Evolutionary conservation across 2,329 filamentous ascomycete species (phyloP).

Genomic region (Cladophialophora chaetospira): DNA sequence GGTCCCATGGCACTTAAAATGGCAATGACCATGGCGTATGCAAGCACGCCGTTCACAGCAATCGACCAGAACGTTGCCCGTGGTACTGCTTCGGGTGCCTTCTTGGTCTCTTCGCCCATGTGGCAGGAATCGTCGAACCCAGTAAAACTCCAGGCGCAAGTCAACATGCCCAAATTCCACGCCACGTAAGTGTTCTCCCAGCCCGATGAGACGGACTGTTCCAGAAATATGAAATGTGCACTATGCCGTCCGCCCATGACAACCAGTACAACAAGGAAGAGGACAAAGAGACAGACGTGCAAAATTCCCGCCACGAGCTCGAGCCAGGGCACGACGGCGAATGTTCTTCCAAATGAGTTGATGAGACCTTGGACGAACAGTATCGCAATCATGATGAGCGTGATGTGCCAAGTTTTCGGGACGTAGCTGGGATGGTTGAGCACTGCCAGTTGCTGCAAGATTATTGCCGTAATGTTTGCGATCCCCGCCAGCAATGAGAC

Average conservation of each 20-base stretch:
- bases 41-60: neutral
- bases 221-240: neutral
- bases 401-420: conserved; percentile 3
- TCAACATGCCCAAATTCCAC: conserved; percentile 5
- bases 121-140: conserved; percentile 7
- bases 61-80: conserved; percentile 4
- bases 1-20: conserved; percentile 5
- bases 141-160: conserved; percentile 6
- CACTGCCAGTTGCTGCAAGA: conserved; percentile 2
- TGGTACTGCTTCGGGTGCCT: conserved; percentile 2
- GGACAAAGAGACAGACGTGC: conserved; percentile 1
- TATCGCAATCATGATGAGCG: conserved; percentile 4
- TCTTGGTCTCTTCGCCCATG: conserved; percentile 3
- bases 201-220: conserved; percentile 3
- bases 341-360: neutral
- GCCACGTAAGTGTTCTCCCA: neutral
- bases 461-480: conserved; percentile 3
- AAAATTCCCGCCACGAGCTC: conserved; percentile 3
- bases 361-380: conserved; percentile 1
- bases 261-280: conserved; percentile 1
- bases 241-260: conserved; percentile 2
- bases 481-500: conserved; percentile 6
- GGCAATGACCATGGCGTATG: conserved; percentile 6
- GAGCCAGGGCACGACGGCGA: conserved; percentile 1
- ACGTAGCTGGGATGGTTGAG: conserved; percentile 2